Base-by-base conservation (phyloP, 2,329 filamentous ascomycete species). In the Tolypocladium amazonense region DNA sequence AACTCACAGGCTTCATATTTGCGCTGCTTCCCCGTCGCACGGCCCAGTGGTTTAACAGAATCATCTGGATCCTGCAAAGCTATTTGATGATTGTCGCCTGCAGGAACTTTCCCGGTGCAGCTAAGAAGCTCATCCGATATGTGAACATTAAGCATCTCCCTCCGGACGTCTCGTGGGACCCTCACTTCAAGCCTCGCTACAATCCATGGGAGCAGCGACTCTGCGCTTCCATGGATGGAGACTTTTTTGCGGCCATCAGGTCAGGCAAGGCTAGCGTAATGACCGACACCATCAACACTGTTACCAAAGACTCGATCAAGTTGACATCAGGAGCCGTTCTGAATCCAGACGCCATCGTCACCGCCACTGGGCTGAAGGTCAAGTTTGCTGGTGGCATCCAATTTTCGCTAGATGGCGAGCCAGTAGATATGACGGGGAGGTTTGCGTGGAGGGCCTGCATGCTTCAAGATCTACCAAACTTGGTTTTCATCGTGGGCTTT, bases 191-290 rank as follows among this genome's bases (percentile, higher is more conserved):
- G 25, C 82, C 82, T 0, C 67, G 69, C 1, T 85, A 85, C 60
- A 77, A 78, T 7, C 83, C 83, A 0, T 86, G 87, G 85, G 80
- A 89, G 58, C 88, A 91, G 66, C 81, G 88, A 1, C 72, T 91
- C 23, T 90, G 88, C 65, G 74, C 86, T 37, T 81, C 67, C 1
- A 69, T 72, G 23, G 72, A 79, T 35, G 76, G 76, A 0, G 79
- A 80, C 63, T 78, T 81, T 59, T 82, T 75, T 62, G 59, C 67
- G 7, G 72, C 74, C 0, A 66, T 81, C 18, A 70, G 71, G 1
- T 69, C 64, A 1, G 72, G 73, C 30, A 77, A 71, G 52, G 74
- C 67, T 15, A 66, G 71, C 15, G 68, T 83, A 1, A 72, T 76
- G 1, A 82, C 80, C 0, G 79, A 72, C 33, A 64, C 62, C 11